Conservation (phyloP, 495 filamentous ascomycete species). For the Penicillium manginii region DNA sequence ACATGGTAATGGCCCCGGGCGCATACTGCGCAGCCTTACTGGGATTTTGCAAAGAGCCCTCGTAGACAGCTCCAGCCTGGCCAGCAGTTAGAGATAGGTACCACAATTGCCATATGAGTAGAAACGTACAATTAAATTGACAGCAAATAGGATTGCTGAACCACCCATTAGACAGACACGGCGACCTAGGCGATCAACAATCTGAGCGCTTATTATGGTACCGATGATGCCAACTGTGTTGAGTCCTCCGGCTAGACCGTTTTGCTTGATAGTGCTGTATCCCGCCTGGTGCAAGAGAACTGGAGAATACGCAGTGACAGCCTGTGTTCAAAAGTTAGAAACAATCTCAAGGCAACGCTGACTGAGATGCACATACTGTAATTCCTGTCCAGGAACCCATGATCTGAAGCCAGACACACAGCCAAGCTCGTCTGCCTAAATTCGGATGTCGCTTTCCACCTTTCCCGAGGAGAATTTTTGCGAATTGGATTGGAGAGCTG, state of each 20-base stretch:
- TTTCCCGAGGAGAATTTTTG: constrained; percentile 36
- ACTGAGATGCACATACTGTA: constrained; percentile 33
- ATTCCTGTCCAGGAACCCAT: constrained; percentile 58
- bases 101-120: neutral
- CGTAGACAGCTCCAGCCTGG: constrained; percentile 44
- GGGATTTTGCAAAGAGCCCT: constrained; percentile 36
- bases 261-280: constrained; percentile 46
- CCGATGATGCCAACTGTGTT: constrained; percentile 59
- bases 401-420: constrained; percentile 57
- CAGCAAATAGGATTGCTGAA: constrained; percentile 31
- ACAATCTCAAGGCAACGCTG: neutral
- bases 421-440: constrained; percentile 49
- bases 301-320: constrained; percentile 47
- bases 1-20: constrained; percentile 53
- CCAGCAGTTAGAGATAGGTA: neutral
- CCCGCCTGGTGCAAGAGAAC: constrained; percentile 46
- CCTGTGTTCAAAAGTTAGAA: constrained; percentile 18
- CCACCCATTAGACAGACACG: constrained; percentile 48
- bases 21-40: constrained; percentile 39
- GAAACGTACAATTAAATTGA: constrained; percentile 37
- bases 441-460: constrained; percentile 33
- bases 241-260: constrained; percentile 55
- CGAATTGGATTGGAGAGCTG: constrained; percentile 44
- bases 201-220: constrained; percentile 56
- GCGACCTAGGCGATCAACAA: constrained; percentile 54